phyloP scores from a whole-genome alignment of 192 early-diverging fungal genomes.

The Umbelopsis vinacea region DNA sequence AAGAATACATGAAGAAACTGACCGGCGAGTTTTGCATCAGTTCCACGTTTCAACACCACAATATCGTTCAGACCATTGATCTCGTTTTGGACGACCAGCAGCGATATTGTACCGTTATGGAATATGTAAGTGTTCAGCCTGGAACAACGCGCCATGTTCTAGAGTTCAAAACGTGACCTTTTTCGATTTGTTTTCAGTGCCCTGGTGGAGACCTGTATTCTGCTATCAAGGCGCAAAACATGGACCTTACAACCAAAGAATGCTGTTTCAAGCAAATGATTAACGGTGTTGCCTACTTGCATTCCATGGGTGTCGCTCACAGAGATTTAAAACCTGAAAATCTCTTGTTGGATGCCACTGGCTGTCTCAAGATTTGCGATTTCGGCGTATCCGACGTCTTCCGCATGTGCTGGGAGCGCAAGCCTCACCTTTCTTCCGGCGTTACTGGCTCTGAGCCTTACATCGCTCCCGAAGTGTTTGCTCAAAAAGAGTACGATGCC shows the following conservation, averaged over 20 bases:
- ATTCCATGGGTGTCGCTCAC: slow-evolving; percentile 94
- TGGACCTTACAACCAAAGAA: slow-evolving; percentile 75
- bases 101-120: slow-evolving; percentile 84
- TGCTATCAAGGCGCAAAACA: slow-evolving; percentile 74
- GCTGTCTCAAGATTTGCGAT: slow-evolving; percentile 94
- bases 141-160: no score
- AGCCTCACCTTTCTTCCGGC: slow-evolving; percentile 81
- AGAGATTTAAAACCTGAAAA: slow-evolving; percentile 87
- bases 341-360: slow-evolving; percentile 76
- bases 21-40: slow-evolving; percentile 96
- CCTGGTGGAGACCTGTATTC: slow-evolving; percentile 93
- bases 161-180: slow-evolving; percentile 43
- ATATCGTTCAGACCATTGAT: slow-evolving; percentile 94
- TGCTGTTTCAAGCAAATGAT: slow-evolving; percentile 97
- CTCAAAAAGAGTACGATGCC: slow-evolving; percentile 85
- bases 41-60: slow-evolving; percentile 88
- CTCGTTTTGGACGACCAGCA: slow-evolving; percentile 91
- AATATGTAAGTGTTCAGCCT: slow-evolving; percentile 41
- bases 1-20: slow-evolving; percentile 95
- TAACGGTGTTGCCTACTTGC: slow-evolving; percentile 88
- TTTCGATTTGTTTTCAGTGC: slow-evolving; percentile 61
- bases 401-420: slow-evolving; percentile 78
- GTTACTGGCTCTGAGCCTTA: slow-evolving; percentile 95
- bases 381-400: slow-evolving; percentile 98
- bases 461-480: slow-evolving; percentile 92